Conservation (phyloP, 768 basidiomycete genomes). For the Leccinum uliginosum region DNA sequence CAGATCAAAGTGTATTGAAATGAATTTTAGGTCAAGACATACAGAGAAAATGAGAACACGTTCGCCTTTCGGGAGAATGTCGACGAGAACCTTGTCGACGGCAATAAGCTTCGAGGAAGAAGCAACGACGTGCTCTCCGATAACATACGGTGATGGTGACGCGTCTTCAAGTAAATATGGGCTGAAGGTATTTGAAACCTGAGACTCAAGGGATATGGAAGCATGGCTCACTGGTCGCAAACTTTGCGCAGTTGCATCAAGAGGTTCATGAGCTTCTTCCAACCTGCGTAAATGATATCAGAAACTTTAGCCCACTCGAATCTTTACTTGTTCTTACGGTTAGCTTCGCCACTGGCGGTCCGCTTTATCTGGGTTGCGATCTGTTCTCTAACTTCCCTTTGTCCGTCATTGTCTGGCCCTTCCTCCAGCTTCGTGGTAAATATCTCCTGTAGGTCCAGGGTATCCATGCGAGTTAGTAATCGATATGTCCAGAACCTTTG, state of each 20-base stretch:
- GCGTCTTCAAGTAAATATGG: conserved; percentile 51
- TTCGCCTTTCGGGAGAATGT: conserved; percentile 56
- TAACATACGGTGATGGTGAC: conserved; percentile 43
- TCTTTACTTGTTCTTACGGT: conserved; percentile 20
- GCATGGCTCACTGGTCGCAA: conserved; percentile 55
- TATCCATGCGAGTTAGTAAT: conserved; percentile 49
- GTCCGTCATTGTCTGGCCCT: conserved; percentile 30
- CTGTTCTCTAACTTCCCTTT: conserved; percentile 37
- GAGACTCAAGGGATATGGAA: background rate
- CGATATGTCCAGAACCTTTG: conserved; percentile 62
- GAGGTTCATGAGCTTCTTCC: conserved; percentile 60
- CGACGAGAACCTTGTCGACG: conserved; percentile 55
- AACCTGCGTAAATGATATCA: conserved; percentile 34
- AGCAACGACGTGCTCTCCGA: conserved; percentile 54
- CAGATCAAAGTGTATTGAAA: background rate
- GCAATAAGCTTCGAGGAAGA: conserved; percentile 53
- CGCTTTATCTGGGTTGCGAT: conserved; percentile 37
- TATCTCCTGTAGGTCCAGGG: conserved; percentile 43
- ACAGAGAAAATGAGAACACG: conserved; percentile 68
- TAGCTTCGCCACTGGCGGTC: conserved; percentile 27
- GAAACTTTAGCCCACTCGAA: background rate
- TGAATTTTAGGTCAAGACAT: conserved; percentile 13
- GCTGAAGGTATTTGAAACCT: conserved; percentile 26
- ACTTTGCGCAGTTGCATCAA: conserved; percentile 67
- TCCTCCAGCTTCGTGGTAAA: conserved; percentile 35